Percentiles rank a stretch among this genome's conserved stretches.
Evolutionary conservation across 2,329 filamentous ascomycete genomes (phyloP).

Genomic region (Paraphaeosphaeria minitans): DNA sequence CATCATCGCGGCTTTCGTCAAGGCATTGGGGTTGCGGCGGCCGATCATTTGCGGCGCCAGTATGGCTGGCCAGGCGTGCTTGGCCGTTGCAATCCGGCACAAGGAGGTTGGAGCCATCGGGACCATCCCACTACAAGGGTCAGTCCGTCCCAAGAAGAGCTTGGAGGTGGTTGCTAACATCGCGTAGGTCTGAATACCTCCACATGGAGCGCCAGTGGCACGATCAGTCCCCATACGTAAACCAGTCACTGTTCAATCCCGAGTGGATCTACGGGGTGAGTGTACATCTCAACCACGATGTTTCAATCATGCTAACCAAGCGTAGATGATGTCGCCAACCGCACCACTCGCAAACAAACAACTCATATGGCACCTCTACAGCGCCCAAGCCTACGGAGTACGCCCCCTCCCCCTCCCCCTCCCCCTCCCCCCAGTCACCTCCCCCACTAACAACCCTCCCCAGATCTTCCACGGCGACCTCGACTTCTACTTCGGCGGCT

Average conservation of each 20-base stretch:
- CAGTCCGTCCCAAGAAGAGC: conserved; percentile 7
- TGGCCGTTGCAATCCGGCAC: conserved; percentile 54
- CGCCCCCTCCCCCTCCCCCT: background rate
- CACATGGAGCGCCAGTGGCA: conserved; percentile 52
- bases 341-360: conserved; percentile 53
- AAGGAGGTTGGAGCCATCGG: conserved; percentile 55
- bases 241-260: conserved; percentile 55
- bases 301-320: conserved; percentile 7
- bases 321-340: conserved; percentile 54
- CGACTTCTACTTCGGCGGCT: conserved; percentile 59
- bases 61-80: conserved; percentile 58
- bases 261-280: conserved; percentile 56
- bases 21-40: conserved; percentile 50
- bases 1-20: conserved; percentile 53
- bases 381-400: conserved; percentile 55
- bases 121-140: conserved; percentile 55
- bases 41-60: conserved; percentile 57
- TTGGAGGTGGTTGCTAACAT: conserved; percentile 28
- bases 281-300: background rate
- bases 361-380: conserved; percentile 58
- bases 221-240: conserved; percentile 55
- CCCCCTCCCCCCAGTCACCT: no score
- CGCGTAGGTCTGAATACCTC: conserved; percentile 44
- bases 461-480: conserved; percentile 58
- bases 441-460: background rate